Evolutionary conservation across 805 yeast species (phyloP), one percentile per base, ranked within the genome.

Genomic region (Candida awuae): DNA sequence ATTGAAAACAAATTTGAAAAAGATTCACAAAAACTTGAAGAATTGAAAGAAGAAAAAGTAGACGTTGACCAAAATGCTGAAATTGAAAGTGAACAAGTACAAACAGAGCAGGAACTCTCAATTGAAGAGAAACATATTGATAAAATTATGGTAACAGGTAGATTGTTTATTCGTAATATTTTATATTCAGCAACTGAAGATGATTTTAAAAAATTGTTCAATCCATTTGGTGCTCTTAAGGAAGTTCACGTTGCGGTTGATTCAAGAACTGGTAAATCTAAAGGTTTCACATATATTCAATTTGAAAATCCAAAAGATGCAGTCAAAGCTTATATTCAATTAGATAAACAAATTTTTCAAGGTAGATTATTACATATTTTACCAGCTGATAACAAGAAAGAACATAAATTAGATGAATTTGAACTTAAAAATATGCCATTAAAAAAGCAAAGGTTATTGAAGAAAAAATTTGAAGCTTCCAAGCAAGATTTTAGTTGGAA

Each of bases 231-330:
- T 8, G 63, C 64, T 6, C 58, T 87, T 28, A 84, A 79, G 47
- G 97, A 92, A 62, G 95, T 86, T 2, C 98, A 92, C 59, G 68
- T 92, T 51, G 96, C 98, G 1, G 59, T 87, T 27, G 97, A 90
- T 55, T 80, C 94, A 4, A 75, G 92, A 62, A 84, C 94, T 0
- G 94, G 94, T 9, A 74, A 77, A 50, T 81, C 95, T 1, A 92
- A 92, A 61, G 98, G 98, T 0, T 85, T 86, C 59, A 95, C 92
- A 0, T 88, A 88, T 53, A 70, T 87, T 10, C 77, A 80, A 55
- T 92, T 82, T 54, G 63, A 59, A n/a, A 67, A 74, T 45, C 68
- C 80, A 8, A 71, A 72, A 8, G 80, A 80, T 54, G 98, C 98
- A 0, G 75, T 81, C 1, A 55, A 62, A 21, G 97, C 97, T 0